Conservation (phyloP, 106 monocot species). For the Dendrobium nobile region DNA sequence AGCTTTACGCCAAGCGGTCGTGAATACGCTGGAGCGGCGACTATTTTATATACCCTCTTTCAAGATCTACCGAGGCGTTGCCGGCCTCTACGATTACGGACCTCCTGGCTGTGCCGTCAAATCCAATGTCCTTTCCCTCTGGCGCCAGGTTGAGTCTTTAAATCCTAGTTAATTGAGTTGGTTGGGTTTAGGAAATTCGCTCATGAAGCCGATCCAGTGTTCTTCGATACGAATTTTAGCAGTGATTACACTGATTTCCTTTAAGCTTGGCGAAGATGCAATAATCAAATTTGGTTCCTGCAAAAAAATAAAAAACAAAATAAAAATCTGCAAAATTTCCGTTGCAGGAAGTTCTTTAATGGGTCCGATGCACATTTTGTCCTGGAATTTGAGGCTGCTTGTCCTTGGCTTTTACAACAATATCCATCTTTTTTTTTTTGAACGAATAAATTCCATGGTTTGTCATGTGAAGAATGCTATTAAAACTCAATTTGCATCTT, state of each 20-base stretch:
- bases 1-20: slow-evolving; percentile 53
- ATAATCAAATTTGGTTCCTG: neutral
- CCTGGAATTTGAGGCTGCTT: neutral
- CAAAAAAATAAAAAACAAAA: neutral
- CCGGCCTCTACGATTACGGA: slow-evolving; percentile 89
- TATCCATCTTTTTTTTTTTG: neutral
- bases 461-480: neutral
- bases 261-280: neutral
- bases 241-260: neutral
- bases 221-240: neutral
- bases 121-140: slow-evolving; percentile 81
- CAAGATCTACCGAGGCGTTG: slow-evolving; percentile 94
- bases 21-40: slow-evolving; percentile 78
- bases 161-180: neutral
- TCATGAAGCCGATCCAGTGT: neutral
- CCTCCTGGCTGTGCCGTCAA: slow-evolving; percentile 88
- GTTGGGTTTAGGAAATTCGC: neutral
- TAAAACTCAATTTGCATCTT: neutral
- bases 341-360: neutral
- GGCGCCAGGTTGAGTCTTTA: slow-evolving; percentile 70
- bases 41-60: slow-evolving; percentile 87
- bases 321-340: neutral
- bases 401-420: neutral
- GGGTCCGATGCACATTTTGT: neutral
- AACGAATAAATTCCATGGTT: neutral